Percentiles rank a stretch among this genome's conserved stretches.
Evolutionary conservation across 805 yeast genomes (phyloP).

Genomic region (Nakazawaea populi): DNA sequence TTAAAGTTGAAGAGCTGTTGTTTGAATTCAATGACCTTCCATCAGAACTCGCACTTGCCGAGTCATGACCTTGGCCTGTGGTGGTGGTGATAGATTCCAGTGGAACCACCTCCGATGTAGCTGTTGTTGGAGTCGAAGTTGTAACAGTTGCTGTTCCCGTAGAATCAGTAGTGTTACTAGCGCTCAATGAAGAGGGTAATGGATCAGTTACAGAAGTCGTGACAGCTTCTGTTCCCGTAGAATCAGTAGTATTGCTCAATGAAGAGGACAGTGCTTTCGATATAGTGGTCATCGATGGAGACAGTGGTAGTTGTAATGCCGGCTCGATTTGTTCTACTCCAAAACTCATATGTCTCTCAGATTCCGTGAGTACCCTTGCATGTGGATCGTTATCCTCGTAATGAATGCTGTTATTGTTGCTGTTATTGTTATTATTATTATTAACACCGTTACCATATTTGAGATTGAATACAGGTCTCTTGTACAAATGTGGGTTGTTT

Average conservation of each 20-base stretch:
- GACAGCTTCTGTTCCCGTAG: neutral
- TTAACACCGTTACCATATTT: neutral
- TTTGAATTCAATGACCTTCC: conserved; percentile 2
- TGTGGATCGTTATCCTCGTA: neutral
- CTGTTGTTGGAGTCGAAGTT: neutral
- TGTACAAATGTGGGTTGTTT: conserved; percentile 6
- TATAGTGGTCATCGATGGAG: neutral
- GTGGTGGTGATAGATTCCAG: neutral
- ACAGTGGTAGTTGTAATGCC: neutral
- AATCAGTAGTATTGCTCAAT: neutral
- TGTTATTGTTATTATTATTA: neutral
- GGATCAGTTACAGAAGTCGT: neutral
- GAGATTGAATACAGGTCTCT: neutral
- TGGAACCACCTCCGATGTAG: neutral
- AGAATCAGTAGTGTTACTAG: neutral
- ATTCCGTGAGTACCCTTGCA: neutral
- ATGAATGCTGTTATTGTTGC: neutral
- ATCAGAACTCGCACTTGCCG: neutral
- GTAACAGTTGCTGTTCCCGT: neutral
- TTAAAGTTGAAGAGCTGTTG: neutral
- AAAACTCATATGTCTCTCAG: conserved; percentile 17
- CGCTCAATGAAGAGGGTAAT: neutral
- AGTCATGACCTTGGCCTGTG: neutral
- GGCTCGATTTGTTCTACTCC: conserved; percentile 21
- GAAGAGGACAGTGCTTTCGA: neutral